Percentiles rank a stretch among this genome's conserved stretches.
phyloP scores from a whole-genome alignment of 495 filamentous ascomycete genomes.

The Cercophora sp. region DNA sequence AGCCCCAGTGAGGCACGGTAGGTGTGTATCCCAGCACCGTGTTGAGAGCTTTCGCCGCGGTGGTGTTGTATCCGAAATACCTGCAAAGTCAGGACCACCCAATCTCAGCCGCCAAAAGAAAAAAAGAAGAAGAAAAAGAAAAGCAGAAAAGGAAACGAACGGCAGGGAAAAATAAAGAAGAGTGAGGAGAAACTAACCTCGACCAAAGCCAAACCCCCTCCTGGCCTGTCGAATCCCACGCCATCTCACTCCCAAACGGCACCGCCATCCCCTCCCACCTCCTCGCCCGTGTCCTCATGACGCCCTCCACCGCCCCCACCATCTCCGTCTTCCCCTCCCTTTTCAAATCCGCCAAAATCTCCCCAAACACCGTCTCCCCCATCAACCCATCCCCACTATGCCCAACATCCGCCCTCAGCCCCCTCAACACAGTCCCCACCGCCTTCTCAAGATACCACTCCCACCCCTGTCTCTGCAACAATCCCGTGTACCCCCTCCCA shows the following conservation, averaged over 20 bases:
- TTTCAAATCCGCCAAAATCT: constrained; percentile 43
- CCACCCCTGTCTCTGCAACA: constrained; percentile 35
- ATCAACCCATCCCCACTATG: constrained; percentile 45
- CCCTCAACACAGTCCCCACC: constrained; percentile 32
- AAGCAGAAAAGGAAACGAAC: no score
- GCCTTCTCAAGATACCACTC: constrained; percentile 49
- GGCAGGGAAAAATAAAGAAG: no score
- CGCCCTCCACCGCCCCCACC: constrained; percentile 10
- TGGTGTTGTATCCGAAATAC: constrained; percentile 42
- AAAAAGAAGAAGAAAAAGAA: no score
- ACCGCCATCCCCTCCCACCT: constrained; percentile 40
- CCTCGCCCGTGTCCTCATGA: constrained; percentile 40
- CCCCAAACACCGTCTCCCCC: constrained; percentile 50
- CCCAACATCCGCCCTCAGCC: constrained; percentile 18
- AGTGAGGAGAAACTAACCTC: no score
- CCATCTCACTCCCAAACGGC: constrained; percentile 53
- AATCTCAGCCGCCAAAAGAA: no score
- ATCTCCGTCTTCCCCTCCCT: constrained; percentile 31
- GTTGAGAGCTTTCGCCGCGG: constrained; percentile 44
- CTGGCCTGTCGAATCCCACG: constrained; percentile 54
- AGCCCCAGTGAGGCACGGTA: constrained; percentile 51
- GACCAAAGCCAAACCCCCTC: constrained; percentile 55
- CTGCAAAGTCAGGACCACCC: no score
- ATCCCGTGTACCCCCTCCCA: constrained; percentile 36
- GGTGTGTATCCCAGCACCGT: constrained; percentile 49